Evolutionary conservation across 352 stramenopile species (phyloP), one percentile per base, ranked within the genome.

Genomic region (Pythium angustatum): DNA sequence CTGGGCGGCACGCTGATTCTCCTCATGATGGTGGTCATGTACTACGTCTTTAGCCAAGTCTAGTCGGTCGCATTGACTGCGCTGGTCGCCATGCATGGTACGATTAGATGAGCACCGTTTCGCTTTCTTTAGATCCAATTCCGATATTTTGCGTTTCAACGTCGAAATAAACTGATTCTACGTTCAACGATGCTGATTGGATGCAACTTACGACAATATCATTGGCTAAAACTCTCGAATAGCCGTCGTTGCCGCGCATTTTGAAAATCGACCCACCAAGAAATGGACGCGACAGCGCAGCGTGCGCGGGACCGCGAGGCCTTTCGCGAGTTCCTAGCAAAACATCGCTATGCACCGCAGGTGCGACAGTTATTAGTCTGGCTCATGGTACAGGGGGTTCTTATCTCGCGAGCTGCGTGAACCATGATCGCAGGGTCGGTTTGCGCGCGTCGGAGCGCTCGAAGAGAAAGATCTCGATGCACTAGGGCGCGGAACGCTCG

Each of bases 11-110:
- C 77, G 51, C 78, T 93, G 58, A 68, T 90, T 43, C 52, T 90
- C 45, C 64, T 91, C 63, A 86, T 90, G 75, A 74, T 93, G 66
- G 70, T 91, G 43, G 78, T 93, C 48, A 87, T 88, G 61, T 93
- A 90, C 77, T 93, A 91, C 67, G 70, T 90, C 66, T 76, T 90
- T 41, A 73, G 40, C 34, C 66, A 73, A 34, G 66, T 62, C n/a
- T 68, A 58, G 55, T 5, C 30, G 2, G 6, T 5, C 19, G 17
- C 27, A 15, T 19, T 4, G 26, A 45, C 24, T 12, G 33, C 24
- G 5, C 19, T 21, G 24, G 4, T 31, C 15, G 22, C 9, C 4
- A 5, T 8, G 8, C 27, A 8, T 12, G 41, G n/a, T 49, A 6
- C n/a, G n/a, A n/a, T n/a, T n/a, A n/a, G n/a, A n/a, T n/a, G n/a